phyloP scores from a whole-genome alignment of 176 grass and related monocot species.

The Cenchrus fungigraminus region DNA sequence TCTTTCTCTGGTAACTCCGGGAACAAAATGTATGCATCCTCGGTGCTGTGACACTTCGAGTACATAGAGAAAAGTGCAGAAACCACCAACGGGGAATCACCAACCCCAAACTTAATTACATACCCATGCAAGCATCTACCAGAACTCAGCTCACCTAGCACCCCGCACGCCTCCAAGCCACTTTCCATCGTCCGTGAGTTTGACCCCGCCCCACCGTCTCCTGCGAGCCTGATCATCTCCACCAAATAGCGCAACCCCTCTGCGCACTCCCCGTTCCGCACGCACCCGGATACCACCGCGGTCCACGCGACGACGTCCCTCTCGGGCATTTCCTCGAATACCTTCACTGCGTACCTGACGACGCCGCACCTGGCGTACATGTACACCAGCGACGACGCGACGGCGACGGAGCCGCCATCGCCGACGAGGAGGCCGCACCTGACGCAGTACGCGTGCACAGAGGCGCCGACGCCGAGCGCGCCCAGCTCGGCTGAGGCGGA shows the following conservation, averaged over 20 bases:
- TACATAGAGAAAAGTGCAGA: slow-evolving; percentile 74
- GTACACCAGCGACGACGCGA: slow-evolving; percentile 70
- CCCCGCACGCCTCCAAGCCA: slow-evolving; percentile 59
- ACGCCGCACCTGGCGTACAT: slow-evolving; percentile 62
- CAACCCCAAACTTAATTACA: slow-evolving; percentile 46
- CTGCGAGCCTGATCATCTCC: slow-evolving; percentile 42
- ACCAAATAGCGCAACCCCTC: slow-evolving; percentile 47
- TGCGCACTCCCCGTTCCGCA: slow-evolving; percentile 51
- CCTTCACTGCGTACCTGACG: slow-evolving; percentile 37
- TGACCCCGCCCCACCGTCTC: slow-evolving; percentile 31
- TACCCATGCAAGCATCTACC: slow-evolving; percentile 69
- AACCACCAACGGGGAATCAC: slow-evolving; percentile 24
- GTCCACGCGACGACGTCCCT: slow-evolving; percentile 79
- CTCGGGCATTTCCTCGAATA: slow-evolving; percentile 76
- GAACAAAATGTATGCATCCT: slow-evolving; percentile 54
- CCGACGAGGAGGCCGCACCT: slow-evolving; percentile 56
- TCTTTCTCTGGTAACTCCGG: slow-evolving; percentile 64
- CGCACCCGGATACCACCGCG: slow-evolving; percentile 63
- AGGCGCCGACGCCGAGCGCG: slow-evolving; percentile 44
- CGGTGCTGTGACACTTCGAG: slow-evolving; percentile 59
- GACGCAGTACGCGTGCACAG: slow-evolving; percentile 57
- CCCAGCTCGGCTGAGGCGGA: slow-evolving; percentile 65
- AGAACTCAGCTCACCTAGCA: slow-evolving; percentile 44
- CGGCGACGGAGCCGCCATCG: slow-evolving; percentile 50
- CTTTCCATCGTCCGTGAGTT: slow-evolving; percentile 68